Base-by-base conservation (phyloP, 345 rosid species). In the Eucalyptus regnans region DNA sequence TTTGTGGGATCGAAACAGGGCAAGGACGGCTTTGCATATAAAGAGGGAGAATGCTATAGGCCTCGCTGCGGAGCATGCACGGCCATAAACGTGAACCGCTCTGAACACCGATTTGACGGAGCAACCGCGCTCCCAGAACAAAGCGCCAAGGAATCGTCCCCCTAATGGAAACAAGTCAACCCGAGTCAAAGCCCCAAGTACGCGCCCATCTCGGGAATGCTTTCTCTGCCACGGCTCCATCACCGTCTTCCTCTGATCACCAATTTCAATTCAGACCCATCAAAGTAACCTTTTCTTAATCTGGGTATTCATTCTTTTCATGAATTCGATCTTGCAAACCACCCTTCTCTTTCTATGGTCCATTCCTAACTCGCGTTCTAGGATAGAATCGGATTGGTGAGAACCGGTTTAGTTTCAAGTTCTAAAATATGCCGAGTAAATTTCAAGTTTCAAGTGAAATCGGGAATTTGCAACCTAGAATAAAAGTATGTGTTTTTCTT, bases 391-490 rank as follows among this genome's bases (percentile, higher is more conserved):
- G 3, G 62, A 56, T 23, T 23, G 3, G 12, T 56, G 11, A 5
- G 27, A 56, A 56, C 12, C 4, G 0, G 10, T 54, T 0, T 4
- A 0, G 1, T 56, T 22, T 20, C 12, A 2, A 0, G 6, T 56
- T 56, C 4, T 56, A 23, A 9, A 3, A 56, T 5, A 56, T 23
- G 5, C 0, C 0, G 3, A 5, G 4, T 22, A 22, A 0, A 0
- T 56, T 56, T 0, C 3, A 23, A 20, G 1, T 56, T 56, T 56
- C 0, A 9, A 0, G 5, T 9, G 11, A 56, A 56, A 56, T 11
- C 1, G 25, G 4, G 2, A 52, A 52, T 52, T 4, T 7, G 8
- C 2, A 52, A 18, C 2, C 0, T 52, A 7, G 0, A 52, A 18
- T 18, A 52, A 7, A 9, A 1, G 1, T 18, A 1, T 23, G 29